A percentile compares a stretch with the other conserved stretches of the same genome.
These are phyloP conservation scores for Phytophthora melonis DNA, from an alignment of 352 stramenopile species.

Conservation along the genomic window DNA sequence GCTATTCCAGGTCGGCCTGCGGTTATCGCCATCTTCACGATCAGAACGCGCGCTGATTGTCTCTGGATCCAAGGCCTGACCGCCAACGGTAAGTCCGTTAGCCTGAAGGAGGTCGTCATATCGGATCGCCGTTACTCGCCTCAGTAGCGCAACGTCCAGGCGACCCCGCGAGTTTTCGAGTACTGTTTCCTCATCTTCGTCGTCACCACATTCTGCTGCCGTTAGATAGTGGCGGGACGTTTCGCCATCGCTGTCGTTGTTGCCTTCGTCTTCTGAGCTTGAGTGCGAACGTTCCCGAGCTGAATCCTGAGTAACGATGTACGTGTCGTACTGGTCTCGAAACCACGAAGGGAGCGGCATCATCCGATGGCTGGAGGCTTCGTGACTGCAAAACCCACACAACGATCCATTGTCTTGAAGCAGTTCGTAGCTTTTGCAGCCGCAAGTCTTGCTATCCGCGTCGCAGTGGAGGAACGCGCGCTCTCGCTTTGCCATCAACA, in stretches of 20 bases:
- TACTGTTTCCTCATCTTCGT: constrained; percentile 37
- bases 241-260: constrained; percentile 20
- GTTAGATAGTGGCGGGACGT: constrained; percentile 6
- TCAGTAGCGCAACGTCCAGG: constrained; percentile 26
- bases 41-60: background rate
- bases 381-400: constrained; percentile 67
- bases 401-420: background rate
- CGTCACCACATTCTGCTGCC: background rate
- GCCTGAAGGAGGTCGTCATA: constrained; percentile 30
- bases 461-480: constrained; percentile 66
- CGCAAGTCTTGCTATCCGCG: constrained; percentile 41
- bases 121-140: constrained; percentile 27
- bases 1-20: background rate
- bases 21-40: background rate
- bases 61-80: background rate
- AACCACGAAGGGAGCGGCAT: constrained; percentile 76
- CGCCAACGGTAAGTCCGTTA: constrained; percentile 23
- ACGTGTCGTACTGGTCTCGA: constrained; percentile 76
- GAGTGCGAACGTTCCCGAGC: constrained; percentile 7
- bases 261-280: constrained; percentile 16
- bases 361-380: constrained; percentile 29
- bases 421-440: constrained; percentile 72
- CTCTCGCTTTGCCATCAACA: constrained; percentile 42
- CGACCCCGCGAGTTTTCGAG: constrained; percentile 39
- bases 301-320: constrained; percentile 21